These are phyloP conservation scores for Populus ilicifolia DNA, from an alignment of 345 rosid species.

Conservation along the genomic window DNA sequence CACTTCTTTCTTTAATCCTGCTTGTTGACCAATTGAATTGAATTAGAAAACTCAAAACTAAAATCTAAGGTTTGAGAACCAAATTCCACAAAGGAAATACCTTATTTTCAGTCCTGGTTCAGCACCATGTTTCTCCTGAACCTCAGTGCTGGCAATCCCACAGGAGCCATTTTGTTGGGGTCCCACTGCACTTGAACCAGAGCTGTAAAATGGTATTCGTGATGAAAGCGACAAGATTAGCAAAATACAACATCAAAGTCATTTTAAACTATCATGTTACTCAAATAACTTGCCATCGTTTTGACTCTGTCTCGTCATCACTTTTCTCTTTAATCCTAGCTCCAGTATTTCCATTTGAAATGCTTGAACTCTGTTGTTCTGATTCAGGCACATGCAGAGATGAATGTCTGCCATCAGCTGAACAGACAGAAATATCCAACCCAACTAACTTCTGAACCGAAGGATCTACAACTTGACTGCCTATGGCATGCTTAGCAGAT, in stretches of 20 bases:
- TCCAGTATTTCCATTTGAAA: constrained; percentile 6
- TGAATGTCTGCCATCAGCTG: constrained; percentile 1
- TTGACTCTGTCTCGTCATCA: not conserved
- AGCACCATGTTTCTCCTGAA: constrained; percentile 7
- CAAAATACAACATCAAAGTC: not conserved
- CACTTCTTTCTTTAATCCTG: constrained; percentile 12
- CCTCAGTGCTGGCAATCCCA: constrained; percentile 1
- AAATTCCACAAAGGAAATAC: not conserved
- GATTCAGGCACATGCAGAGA: constrained; percentile 6
- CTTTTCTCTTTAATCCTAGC: constrained; percentile 7
- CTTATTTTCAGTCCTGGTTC: constrained; percentile 3
- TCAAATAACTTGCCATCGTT: constrained; percentile 8
- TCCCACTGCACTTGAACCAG: not conserved
- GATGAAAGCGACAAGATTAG: not conserved
- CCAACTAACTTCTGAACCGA: not conserved
- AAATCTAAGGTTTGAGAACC: not conserved
- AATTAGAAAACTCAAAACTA: not conserved
- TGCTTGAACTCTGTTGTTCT: constrained; percentile 22
- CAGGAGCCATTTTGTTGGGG: not conserved
- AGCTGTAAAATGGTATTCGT: not conserved
- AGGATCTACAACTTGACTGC: not conserved
- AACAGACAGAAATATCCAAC: not conserved
- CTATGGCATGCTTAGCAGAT: not conserved
- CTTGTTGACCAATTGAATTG: not conserved
- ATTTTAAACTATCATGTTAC: not conserved